Base-by-base conservation (phyloP, 306 rosid genomes). In the Parietaria judaica region DNA sequence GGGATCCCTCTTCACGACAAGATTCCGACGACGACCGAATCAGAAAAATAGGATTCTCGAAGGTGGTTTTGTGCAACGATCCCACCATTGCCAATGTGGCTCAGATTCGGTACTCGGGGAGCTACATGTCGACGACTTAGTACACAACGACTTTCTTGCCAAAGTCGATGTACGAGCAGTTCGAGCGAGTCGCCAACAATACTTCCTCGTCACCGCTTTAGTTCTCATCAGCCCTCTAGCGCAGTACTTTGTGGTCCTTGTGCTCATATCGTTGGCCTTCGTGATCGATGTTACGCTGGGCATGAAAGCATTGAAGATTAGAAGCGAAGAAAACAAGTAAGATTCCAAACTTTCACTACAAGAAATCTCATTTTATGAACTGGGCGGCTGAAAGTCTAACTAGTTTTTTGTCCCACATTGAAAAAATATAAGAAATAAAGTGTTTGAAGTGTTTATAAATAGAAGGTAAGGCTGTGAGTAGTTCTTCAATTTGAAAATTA, bases 261-360 rank as follows among this genome's bases (percentile, higher is more conserved):
- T 69, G 68, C 59, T 74, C 60, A 67, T 60, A 31, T 74, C 79
- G 14, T 17, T 74, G 60, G 68, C 65, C n/a, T 69, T 74, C 39
- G 79, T 74, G 1, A 67, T 74, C 46, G 79, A 74, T n/a, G 43
- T 58, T 38, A 74, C 74, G 31, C 64, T 74, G 74, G 34, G 39
- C 4, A 74, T 69, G 53, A 71, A 74, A 55, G 79, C 71, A 71
- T 64, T 11, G 79, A 74, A 47, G 74, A 74, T 46, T 69, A 71
- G 74, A 74, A 64, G 13, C 39, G 79, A 23, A 23, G 31, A 23
- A 23, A 23, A 23, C 31, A 23, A 23, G 31, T 23, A 23, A 23
- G 31, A 2, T 23, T 23, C 31, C 31, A 23, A 23, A n/a, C n/a
- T n/a, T n/a, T n/a, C n/a, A n/a, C n/a, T n/a, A n/a, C n/a, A n/a